phyloP scores from a whole-genome alignment of 371 early-diverging fungal genomes.

The Choanephora cucurbitarum region DNA sequence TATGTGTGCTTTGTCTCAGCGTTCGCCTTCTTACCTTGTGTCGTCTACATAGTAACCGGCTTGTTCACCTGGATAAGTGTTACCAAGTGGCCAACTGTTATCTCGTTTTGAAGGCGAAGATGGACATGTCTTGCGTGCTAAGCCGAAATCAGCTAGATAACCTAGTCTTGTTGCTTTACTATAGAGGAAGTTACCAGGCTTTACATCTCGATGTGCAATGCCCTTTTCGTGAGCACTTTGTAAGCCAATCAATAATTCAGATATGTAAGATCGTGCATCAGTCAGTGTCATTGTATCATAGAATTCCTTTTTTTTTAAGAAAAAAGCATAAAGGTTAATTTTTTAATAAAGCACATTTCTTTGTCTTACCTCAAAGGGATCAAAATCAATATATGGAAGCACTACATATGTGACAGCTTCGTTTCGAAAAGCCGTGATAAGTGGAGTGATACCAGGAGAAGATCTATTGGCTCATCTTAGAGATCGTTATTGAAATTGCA shows the following conservation, averaged over 20 bases:
- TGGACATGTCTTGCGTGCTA: conserved; percentile 76
- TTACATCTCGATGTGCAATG: conserved; percentile 94
- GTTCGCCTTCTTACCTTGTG: conserved; percentile 33
- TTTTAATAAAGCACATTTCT: no score
- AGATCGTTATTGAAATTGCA: neutral
- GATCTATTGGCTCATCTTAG: conserved; percentile 4
- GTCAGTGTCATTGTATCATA: conserved; percentile 49
- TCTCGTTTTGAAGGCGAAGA: neutral
- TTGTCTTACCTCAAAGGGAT: conserved; percentile 67
- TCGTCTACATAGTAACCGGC: conserved; percentile 39
- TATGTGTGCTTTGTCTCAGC: no score
- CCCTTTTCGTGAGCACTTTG: conserved; percentile 69
- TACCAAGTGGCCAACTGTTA: neutral
- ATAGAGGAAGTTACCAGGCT: conserved; percentile 97
- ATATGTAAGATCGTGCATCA: conserved; percentile 86
- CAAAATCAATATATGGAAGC: conserved; percentile 82
- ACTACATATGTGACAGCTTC: conserved; percentile 80
- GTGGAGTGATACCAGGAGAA: conserved; percentile 59
- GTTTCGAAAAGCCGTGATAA: conserved; percentile 77
- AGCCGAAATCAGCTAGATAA: conserved; percentile 96
- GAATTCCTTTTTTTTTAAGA: conserved; percentile 11
- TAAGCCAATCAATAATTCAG: conserved; percentile 75
- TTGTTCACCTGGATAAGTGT: conserved; percentile 4
- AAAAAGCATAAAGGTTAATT: neutral
- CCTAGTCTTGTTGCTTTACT: conserved; percentile 70